phyloP scores from a whole-genome alignment of 2,329 filamentous ascomycete species.

The Microcyclosporella mali region DNA sequence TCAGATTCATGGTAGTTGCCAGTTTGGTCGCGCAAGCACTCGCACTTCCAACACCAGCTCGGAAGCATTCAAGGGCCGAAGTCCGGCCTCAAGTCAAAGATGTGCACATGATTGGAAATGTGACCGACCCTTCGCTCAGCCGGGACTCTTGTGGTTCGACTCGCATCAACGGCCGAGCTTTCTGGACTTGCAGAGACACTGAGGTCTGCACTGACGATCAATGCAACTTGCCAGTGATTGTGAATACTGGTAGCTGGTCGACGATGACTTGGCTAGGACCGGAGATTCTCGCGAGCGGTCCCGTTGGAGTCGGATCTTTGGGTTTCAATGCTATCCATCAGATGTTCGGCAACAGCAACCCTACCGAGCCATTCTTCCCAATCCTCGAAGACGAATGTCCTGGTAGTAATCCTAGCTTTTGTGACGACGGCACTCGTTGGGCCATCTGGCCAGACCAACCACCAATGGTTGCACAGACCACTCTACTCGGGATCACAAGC shows the following conservation, averaged over 20 bases:
- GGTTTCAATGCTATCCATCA: constrained; percentile 16
- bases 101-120: constrained; percentile 16
- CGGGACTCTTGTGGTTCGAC: constrained; percentile 23
- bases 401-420: constrained; percentile 10
- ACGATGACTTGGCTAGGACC: constrained; percentile 11
- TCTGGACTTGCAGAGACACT: constrained; percentile 26
- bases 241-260: constrained; percentile 21
- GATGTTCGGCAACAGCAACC: constrained; percentile 17
- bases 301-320: constrained; percentile 14
- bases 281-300: constrained; percentile 1
- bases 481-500: constrained; percentile 8
- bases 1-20: constrained; percentile 2
- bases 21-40: constrained; percentile 9
- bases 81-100: constrained; percentile 13
- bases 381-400: constrained; percentile 18
- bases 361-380: constrained; percentile 14
- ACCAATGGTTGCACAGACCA: constrained; percentile 12
- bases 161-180: constrained; percentile 13
- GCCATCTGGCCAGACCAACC: constrained; percentile 21
- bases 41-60: constrained; percentile 6
- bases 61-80: constrained; percentile 1
- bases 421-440: constrained; percentile 18
- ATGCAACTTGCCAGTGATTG: constrained; percentile 13
- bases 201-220: constrained; percentile 3
- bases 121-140: constrained; percentile 19